Evolutionary conservation across 768 basidiomycete species (phyloP).

Genomic region (Rhodotorula sphaerocarpa): DNA sequence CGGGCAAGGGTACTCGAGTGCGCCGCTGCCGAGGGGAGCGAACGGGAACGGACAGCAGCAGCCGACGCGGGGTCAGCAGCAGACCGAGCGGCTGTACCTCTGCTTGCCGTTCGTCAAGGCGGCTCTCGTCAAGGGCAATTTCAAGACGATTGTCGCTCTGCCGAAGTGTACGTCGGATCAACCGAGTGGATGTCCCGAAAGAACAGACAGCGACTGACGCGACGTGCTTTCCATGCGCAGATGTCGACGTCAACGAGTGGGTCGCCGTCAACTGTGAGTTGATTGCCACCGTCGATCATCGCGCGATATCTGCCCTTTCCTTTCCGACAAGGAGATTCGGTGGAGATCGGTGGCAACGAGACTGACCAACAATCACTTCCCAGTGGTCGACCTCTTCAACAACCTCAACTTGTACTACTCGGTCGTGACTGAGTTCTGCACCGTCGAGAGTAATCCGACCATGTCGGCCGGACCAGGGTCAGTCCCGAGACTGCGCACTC

Average conservation of each 20-base stretch:
- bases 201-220: no score
- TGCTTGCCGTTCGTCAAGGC: conserved; percentile 92
- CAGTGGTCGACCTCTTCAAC: conserved; percentile 95
- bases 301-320: no score
- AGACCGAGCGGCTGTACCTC: conserved; percentile 66
- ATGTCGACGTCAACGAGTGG: conserved; percentile 51
- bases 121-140: conserved; percentile 92
- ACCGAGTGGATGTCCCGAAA: not conserved
- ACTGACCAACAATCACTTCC: not conserved
- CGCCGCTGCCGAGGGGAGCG: conserved; percentile 11
- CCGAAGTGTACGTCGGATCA: conserved; percentile 57
- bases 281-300: not conserved
- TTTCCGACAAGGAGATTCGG: no score
- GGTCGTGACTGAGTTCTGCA: conserved; percentile 84
- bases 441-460: conserved; percentile 74
- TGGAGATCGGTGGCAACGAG: no score
- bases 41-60: not conserved
- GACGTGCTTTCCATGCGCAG: no score
- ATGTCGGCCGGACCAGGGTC: conserved; percentile 86
- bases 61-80: conserved; percentile 16
- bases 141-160: conserved; percentile 93
- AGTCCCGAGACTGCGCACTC: conserved; percentile 44
- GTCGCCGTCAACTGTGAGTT: conserved; percentile 49
- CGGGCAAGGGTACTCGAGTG: conserved; percentile 4
- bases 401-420: conserved; percentile 97